Evolutionary conservation across 106 monocot genomes (phyloP).

Genomic region (Iris macrosiphon): DNA sequence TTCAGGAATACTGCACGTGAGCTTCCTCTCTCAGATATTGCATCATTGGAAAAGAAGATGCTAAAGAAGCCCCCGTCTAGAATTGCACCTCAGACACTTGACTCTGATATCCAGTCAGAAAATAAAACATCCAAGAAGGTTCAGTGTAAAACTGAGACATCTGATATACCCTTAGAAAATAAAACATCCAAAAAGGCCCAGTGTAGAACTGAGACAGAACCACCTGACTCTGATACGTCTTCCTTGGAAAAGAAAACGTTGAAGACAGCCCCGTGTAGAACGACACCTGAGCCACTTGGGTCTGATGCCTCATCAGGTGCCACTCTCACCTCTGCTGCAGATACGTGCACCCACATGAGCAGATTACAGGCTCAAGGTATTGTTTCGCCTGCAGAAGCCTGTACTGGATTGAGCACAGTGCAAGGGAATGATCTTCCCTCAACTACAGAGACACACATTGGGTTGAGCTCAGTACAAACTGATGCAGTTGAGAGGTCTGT

Average conservation of each 20-base stretch:
- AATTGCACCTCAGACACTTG: neutral
- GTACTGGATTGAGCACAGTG: constrained; percentile 17
- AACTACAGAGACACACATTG: too few relatives aligned
- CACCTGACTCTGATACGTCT: neutral
- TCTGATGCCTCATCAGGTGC: constrained; percentile 42
- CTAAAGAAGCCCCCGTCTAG: constrained; percentile 1
- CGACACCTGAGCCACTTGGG: constrained; percentile 7
- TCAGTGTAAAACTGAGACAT: constrained; percentile 3
- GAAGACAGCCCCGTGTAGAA: neutral
- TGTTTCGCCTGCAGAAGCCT: too few relatives aligned
- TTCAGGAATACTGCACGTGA: constrained; percentile 6
- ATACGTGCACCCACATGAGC: constrained; percentile 22
- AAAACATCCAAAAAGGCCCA: constrained; percentile 4
- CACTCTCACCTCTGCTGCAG: constrained; percentile 21
- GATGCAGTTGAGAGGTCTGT: constrained; percentile 14
- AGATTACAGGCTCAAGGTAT: too few relatives aligned
- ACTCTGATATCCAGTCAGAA: neutral
- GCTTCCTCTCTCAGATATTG: neutral
- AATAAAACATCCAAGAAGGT: neutral
- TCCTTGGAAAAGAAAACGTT: neutral
- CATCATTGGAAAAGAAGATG: constrained; percentile 1
- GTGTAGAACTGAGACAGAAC: neutral
- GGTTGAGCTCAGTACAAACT: constrained; percentile 6
- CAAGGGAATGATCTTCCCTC: neutral
- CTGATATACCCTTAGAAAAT: constrained; percentile 7